A percentile compares a stretch with the other conserved stretches of the same genome.
These are phyloP conservation scores for Mortierella sp. DNA, from an alignment of 371 early-diverging fungal species.

Conservation along the genomic window DNA sequence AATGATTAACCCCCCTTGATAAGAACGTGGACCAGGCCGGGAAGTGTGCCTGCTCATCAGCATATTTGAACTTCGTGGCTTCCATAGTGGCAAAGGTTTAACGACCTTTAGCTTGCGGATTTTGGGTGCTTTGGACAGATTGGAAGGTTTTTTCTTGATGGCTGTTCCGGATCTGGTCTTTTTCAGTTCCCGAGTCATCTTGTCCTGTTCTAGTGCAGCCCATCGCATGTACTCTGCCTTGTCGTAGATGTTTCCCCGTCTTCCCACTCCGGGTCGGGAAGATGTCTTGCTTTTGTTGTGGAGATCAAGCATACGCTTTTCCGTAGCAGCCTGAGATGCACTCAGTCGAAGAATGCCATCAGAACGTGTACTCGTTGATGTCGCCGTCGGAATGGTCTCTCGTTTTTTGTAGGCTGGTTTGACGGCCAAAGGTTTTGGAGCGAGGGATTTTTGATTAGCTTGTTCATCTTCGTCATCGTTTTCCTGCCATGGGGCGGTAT, in stretches of 20 bases:
- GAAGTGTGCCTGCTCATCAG: too few species aligned
- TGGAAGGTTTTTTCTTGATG: not conserved
- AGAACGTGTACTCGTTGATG: too few species aligned
- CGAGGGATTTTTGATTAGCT: not conserved
- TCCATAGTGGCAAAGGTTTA: not conserved
- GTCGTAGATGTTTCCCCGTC: conserved; percentile 29
- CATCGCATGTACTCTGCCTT: not conserved
- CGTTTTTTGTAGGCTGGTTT: conserved; percentile 37
- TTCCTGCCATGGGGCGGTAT: not conserved
- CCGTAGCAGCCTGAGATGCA: conserved; percentile 6
- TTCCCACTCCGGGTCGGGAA: too few species aligned
- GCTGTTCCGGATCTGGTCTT: not conserved
- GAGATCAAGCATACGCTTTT: conserved; percentile 8
- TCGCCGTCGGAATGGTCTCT: not conserved
- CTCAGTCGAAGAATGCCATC: conserved; percentile 24
- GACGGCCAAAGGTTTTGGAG: conserved; percentile 24
- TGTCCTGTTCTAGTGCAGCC: not conserved
- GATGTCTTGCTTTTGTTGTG: too few species aligned
- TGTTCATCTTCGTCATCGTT: not conserved
- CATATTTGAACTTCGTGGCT: not conserved
- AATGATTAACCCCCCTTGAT: not conserved
- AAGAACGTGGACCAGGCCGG: not conserved
- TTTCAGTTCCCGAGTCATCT: not conserved
- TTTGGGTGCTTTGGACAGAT: not conserved
- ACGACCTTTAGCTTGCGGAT: not conserved